phyloP scores from a whole-genome alignment of 192 early-diverging fungal genomes.

The Gamsiella multidivaricata region DNA sequence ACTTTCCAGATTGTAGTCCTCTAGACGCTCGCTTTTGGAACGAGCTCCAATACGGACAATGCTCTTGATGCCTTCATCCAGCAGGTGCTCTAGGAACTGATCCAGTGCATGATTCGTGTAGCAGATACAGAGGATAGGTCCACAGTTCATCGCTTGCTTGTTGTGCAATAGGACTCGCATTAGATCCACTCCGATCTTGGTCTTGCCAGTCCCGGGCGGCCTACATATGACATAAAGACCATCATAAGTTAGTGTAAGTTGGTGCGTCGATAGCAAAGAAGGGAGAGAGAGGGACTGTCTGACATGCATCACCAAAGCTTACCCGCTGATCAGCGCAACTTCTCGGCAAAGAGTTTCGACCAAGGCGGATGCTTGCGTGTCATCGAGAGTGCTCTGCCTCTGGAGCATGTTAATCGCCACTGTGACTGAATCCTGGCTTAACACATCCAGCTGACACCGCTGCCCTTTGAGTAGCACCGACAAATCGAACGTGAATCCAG shows the following conservation, averaged over 20 bases:
- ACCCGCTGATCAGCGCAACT: slow-evolving; percentile 68
- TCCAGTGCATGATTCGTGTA: slow-evolving; percentile 74
- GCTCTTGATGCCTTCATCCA: slow-evolving; percentile 48
- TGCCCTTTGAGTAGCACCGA: slow-evolving; percentile 23
- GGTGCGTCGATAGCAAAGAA: too few species aligned
- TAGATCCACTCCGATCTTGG: slow-evolving; percentile 62
- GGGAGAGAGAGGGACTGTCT: too few species aligned
- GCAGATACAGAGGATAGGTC: slow-evolving; percentile 63
- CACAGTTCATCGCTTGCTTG: slow-evolving; percentile 25
- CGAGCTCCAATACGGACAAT: slow-evolving; percentile 64
- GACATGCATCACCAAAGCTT: too few species aligned
- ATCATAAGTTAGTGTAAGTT: too few species aligned
- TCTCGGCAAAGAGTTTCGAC: slow-evolving; percentile 59
- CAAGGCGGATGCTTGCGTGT: slow-evolving; percentile 61
- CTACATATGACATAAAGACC: slow-evolving; percentile 12
- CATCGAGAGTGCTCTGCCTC: slow-evolving; percentile 53
- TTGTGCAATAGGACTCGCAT: slow-evolving; percentile 55
- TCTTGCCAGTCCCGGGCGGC: slow-evolving; percentile 66
- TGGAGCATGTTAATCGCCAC: slow-evolving; percentile 5
- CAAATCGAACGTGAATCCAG: slow-evolving; percentile 39
- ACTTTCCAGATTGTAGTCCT: slow-evolving; percentile 22
- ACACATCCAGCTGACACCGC: slow-evolving; percentile 16
- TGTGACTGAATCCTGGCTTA: not conserved
- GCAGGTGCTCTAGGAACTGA: slow-evolving; percentile 67
- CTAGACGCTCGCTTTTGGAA: slow-evolving; percentile 42